Conservation (phyloP, 2,329 filamentous ascomycete genomes). For the Passalora sequoiae region DNA sequence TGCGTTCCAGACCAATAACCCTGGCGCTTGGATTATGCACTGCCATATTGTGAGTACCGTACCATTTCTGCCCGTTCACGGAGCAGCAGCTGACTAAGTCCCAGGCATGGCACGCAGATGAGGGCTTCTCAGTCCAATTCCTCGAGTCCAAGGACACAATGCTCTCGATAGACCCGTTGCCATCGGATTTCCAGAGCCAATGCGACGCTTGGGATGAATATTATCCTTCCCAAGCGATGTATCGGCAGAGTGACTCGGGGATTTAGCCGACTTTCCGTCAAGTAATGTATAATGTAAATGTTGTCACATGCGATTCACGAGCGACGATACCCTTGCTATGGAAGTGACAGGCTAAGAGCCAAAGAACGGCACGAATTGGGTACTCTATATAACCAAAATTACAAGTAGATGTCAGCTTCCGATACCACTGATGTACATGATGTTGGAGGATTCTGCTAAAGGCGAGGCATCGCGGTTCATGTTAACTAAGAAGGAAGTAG, state of each 20-base stretch:
- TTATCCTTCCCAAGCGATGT: slow-evolving; percentile 23
- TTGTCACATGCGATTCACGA: not conserved
- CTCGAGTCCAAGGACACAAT: slow-evolving; percentile 27
- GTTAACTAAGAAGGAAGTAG: too few relatives aligned
- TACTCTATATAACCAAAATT: too few relatives aligned
- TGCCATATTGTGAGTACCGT: slow-evolving; percentile 37
- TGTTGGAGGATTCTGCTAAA: too few relatives aligned
- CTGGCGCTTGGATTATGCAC: slow-evolving; percentile 42
- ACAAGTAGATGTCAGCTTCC: too few relatives aligned
- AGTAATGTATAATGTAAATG: not conserved
- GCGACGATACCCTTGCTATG: not conserved
- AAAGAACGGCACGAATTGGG: too few relatives aligned
- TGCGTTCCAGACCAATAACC: slow-evolving; percentile 41
- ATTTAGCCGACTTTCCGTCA: slow-evolving; percentile 15
- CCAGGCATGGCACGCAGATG: slow-evolving; percentile 32
- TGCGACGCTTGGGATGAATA: slow-evolving; percentile 31
- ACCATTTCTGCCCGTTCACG: not conserved
- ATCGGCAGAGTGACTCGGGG: slow-evolving; percentile 31
- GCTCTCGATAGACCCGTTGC: slow-evolving; percentile 20
- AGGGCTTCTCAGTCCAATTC: slow-evolving; percentile 34
- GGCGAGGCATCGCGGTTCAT: too few relatives aligned
- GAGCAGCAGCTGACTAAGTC: not conserved
- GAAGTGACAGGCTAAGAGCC: too few relatives aligned
- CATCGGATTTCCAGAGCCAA: slow-evolving; percentile 26
- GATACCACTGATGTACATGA: too few relatives aligned